Conservation (phyloP, 768 basidiomycete genomes). For the Suillus ampliporus region DNA sequence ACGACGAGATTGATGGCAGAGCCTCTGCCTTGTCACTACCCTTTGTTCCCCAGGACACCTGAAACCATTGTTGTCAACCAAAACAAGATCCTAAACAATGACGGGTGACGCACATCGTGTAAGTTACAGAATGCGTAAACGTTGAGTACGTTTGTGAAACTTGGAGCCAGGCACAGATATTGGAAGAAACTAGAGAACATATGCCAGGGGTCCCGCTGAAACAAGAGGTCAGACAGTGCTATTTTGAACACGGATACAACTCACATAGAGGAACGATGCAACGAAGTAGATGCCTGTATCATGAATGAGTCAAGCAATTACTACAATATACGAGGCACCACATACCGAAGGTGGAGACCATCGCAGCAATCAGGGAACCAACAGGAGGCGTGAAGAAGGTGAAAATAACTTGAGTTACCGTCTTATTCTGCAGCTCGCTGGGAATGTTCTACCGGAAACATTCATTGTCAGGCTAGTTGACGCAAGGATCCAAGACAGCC, state of each 20-base stretch:
- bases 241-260: constrained; percentile 32
- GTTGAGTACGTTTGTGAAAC: constrained; percentile 94
- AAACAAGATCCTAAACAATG: neutral
- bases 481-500: neutral
- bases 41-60: constrained; percentile 95
- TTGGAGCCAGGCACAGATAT: constrained; percentile 88
- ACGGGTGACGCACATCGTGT: constrained; percentile 67
- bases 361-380: constrained; percentile 83
- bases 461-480: constrained; percentile 11
- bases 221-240: constrained; percentile 15
- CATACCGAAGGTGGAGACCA: constrained; percentile 86
- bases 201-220: constrained; percentile 94
- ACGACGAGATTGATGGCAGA: constrained; percentile 87
- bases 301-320: constrained; percentile 16
- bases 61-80: constrained; percentile 12
- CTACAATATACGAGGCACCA: constrained; percentile 4
- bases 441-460: constrained; percentile 55
- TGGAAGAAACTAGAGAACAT: constrained; percentile 95
- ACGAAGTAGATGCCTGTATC: constrained; percentile 74
- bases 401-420: constrained; percentile 52
- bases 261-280: constrained; percentile 84
- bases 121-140: constrained; percentile 98
- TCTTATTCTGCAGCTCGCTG: constrained; percentile 51
- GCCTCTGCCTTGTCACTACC: constrained; percentile 94
- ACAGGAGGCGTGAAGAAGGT: constrained; percentile 78